Conservation (phyloP, 2,329 filamentous ascomycete genomes). For the Paecilomyces dactylethromorphus region DNA sequence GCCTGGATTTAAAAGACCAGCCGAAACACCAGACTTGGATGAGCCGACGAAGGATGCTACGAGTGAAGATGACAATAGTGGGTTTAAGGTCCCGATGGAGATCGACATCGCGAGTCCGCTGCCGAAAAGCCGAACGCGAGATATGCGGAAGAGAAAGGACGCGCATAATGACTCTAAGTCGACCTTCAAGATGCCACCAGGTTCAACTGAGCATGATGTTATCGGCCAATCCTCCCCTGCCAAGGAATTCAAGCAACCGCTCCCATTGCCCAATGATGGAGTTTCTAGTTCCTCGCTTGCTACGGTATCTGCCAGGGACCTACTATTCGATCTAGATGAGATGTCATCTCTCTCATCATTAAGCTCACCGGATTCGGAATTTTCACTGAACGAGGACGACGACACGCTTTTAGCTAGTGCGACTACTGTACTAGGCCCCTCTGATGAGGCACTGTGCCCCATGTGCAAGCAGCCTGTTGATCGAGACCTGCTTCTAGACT, state of each 20-base stretch:
- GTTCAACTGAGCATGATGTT: conserved; percentile 1
- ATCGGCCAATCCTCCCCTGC: conserved; percentile 4
- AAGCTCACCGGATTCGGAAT: conserved; percentile 19
- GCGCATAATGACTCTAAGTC: not conserved
- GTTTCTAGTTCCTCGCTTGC: conserved; percentile 22
- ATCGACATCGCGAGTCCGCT: conserved; percentile 11
- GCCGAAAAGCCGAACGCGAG: conserved; percentile 3
- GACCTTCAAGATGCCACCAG: conserved; percentile 4
- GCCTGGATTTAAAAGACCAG: conserved; percentile 3
- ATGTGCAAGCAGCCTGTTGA: conserved; percentile 60
- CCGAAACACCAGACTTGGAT: not conserved
- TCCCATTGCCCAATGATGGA: conserved; percentile 13
- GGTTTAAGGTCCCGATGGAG: conserved; percentile 19
- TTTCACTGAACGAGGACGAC: conserved; percentile 12
- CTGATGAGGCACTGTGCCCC: conserved; percentile 48
- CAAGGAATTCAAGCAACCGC: conserved; percentile 20
- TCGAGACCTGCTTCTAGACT: conserved; percentile 46
- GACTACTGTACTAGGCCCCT: conserved; percentile 4
- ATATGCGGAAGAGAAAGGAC: not conserved
- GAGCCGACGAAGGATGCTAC: not conserved
- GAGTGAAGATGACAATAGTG: conserved; percentile 7
- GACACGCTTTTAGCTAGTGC: conserved; percentile 7
- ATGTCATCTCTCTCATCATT: conserved; percentile 18
- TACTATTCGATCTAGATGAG: conserved; percentile 12
- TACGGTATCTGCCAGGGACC: conserved; percentile 14